Conservation (phyloP, 495 filamentous ascomycete species). For the Tirmania nivea region DNA sequence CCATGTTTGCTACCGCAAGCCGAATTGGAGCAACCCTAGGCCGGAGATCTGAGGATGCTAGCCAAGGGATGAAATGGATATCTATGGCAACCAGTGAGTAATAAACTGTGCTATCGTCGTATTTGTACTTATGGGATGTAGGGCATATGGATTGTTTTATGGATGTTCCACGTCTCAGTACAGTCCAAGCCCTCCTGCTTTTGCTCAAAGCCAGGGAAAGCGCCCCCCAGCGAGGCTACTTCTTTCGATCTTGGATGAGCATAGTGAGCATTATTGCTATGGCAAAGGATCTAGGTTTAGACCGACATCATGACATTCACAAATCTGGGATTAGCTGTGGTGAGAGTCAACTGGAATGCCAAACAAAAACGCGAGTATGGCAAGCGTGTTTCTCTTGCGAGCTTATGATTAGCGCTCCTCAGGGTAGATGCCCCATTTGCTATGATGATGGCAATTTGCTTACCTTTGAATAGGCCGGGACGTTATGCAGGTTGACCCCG, state of each 20-base stretch:
- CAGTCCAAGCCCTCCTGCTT: slow-evolving; percentile 75
- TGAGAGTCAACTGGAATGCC: slow-evolving; percentile 48
- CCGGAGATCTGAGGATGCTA: slow-evolving; percentile 42
- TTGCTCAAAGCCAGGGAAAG: slow-evolving; percentile 81
- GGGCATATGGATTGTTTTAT: slow-evolving; percentile 91
- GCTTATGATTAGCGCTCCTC: slow-evolving; percentile 82
- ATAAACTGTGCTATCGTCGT: neutral
- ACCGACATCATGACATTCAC: slow-evolving; percentile 69
- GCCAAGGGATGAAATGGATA: slow-evolving; percentile 81
- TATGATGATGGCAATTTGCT: neutral
- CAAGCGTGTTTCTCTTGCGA: slow-evolving; percentile 72
- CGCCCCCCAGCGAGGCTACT: slow-evolving; percentile 81
- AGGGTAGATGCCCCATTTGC: slow-evolving; percentile 35
- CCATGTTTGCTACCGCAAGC: slow-evolving; percentile 84
- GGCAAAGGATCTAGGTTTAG: slow-evolving; percentile 77
- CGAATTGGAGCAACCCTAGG: slow-evolving; percentile 25
- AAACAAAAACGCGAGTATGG: slow-evolving; percentile 74
- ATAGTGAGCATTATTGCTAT: slow-evolving; percentile 80
- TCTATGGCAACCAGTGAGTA: slow-evolving; percentile 70
- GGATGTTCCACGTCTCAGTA: slow-evolving; percentile 82
- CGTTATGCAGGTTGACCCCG: slow-evolving; percentile 18
- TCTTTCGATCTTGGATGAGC: slow-evolving; percentile 95
- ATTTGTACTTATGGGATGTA: slow-evolving; percentile 17
- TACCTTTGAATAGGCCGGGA: slow-evolving; percentile 7
- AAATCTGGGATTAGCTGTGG: slow-evolving; percentile 46